Evolutionary conservation across 176 grass and related monocot species (phyloP).

Genomic region (Oryza officinalis): DNA sequence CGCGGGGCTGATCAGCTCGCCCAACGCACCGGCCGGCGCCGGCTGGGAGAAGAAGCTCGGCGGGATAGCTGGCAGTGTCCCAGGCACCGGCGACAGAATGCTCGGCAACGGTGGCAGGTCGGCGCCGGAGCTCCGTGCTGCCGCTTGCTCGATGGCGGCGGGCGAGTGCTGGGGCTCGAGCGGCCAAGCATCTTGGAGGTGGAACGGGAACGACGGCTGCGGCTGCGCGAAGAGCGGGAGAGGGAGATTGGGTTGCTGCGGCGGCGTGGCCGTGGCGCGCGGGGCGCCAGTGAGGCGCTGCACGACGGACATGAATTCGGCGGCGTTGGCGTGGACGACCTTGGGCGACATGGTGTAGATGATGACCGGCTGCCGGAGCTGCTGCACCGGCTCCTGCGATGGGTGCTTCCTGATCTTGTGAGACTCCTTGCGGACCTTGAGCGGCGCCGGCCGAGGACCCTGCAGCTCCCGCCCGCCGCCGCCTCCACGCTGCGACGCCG

Average conservation of each 20-base stretch:
- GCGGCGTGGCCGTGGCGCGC: background rate
- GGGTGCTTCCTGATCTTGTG: slow-evolving; percentile 51
- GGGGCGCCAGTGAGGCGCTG: slow-evolving; percentile 63
- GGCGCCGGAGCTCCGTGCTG: background rate
- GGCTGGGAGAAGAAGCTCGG: slow-evolving; percentile 44
- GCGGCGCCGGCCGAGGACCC: slow-evolving; percentile 52
- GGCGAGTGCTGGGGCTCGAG: slow-evolving; percentile 7
- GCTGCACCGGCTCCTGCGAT: background rate
- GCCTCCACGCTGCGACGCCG: slow-evolving; percentile 22
- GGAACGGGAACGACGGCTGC: background rate
- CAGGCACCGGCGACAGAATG: slow-evolving; percentile 43
- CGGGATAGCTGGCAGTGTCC: slow-evolving; percentile 18
- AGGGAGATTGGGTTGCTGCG: background rate
- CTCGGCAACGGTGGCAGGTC: slow-evolving; percentile 16
- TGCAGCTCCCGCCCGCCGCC: slow-evolving; percentile 46
- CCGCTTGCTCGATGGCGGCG: slow-evolving; percentile 18
- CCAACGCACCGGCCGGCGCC: background rate
- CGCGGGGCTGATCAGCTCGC: too few species aligned
- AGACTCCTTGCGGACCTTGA: slow-evolving; percentile 48
- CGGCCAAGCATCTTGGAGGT: background rate
- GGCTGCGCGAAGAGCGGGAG: background rate
- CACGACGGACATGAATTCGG: slow-evolving; percentile 75
- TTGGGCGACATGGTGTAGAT: slow-evolving; percentile 66
- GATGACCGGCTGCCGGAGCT: slow-evolving; percentile 53
- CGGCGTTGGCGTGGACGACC: slow-evolving; percentile 50